Evolutionary conservation across 352 stramenopile species (phyloP).

Genomic region (Stephanocyclus meneghinianus): DNA sequence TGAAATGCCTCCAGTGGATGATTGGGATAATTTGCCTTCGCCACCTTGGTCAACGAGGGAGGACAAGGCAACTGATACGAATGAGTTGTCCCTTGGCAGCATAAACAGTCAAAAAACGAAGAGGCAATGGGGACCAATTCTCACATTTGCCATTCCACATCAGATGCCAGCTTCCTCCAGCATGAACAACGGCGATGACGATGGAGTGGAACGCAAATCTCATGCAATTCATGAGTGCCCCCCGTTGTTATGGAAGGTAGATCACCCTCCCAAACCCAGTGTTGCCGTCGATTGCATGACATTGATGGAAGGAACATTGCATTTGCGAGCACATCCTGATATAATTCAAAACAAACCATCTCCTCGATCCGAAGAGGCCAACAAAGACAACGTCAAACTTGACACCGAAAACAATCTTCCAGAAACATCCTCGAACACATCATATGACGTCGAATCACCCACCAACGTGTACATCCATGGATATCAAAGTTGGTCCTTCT

Average conservation of each 20-base stretch:
- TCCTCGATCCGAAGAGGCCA: constrained; percentile 10
- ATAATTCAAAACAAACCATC: constrained; percentile 3
- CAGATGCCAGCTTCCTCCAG: constrained; percentile 10
- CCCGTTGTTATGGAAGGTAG: constrained; percentile 79
- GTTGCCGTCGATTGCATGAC: constrained; percentile 74
- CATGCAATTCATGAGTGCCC: constrained; percentile 49
- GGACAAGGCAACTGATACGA: background rate
- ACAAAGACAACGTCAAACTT: background rate
- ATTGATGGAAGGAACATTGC: constrained; percentile 70
- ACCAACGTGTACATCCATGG: constrained; percentile 81
- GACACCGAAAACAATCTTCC: background rate
- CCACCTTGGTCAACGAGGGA: constrained; percentile 34
- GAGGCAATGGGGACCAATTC: constrained; percentile 37
- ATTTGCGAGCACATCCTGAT: constrained; percentile 29
- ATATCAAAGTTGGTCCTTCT: constrained; percentile 82
- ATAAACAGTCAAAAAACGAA: constrained; percentile 4
- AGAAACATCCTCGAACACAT: constrained; percentile 17
- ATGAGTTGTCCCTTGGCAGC: background rate
- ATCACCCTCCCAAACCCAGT: constrained; percentile 57
- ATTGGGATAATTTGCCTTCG: constrained; percentile 35
- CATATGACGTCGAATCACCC: constrained; percentile 44
- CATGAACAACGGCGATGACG: background rate
- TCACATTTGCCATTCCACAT: constrained; percentile 63
- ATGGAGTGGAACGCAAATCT: constrained; percentile 5
- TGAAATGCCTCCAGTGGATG: constrained; percentile 34